Conservation (phyloP, 306 rosid genomes). For the Dalbergia cochinchinensis region DNA sequence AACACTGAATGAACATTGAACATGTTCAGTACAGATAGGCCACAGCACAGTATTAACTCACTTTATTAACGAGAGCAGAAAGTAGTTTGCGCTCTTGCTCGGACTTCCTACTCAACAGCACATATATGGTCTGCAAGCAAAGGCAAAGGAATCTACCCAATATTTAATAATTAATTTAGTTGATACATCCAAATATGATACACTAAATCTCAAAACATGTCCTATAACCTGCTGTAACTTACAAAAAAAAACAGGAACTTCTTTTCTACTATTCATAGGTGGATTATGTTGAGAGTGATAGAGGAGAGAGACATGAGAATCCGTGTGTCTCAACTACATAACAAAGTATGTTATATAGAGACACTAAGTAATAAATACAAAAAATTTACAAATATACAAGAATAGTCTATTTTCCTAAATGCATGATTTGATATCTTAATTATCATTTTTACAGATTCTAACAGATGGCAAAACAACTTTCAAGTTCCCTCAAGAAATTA, state of each 20-base stretch:
- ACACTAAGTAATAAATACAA: too few species aligned
- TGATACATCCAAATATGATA: slow-evolving; percentile 5
- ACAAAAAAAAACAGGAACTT: not conserved
- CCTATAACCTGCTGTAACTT: not conserved
- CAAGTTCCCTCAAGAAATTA: slow-evolving; percentile 7
- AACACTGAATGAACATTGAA: slow-evolving; percentile 8
- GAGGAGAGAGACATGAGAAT: too few species aligned
- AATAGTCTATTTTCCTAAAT: too few species aligned
- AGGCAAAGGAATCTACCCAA: slow-evolving; percentile 9
- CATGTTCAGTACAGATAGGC: slow-evolving; percentile 6
- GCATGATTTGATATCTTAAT: too few species aligned
- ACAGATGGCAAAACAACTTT: not conserved
- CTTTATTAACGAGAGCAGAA: slow-evolving; percentile 91
- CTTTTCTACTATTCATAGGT: not conserved
- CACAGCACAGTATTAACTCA: slow-evolving; percentile 55
- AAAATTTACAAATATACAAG: too few species aligned
- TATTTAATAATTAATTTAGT: not conserved
- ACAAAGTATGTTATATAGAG: too few species aligned
- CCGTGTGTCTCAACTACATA: too few species aligned
- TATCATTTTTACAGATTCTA: too few species aligned
- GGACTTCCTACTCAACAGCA: slow-evolving; percentile 86
- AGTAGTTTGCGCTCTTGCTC: slow-evolving; percentile 95
- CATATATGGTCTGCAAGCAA: slow-evolving; percentile 70
- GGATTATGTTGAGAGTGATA: not conserved
- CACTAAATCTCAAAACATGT: slow-evolving; percentile 28